Conservation (phyloP, 1,284 basidiomycete species). For the Xerocomus amazonicus region DNA sequence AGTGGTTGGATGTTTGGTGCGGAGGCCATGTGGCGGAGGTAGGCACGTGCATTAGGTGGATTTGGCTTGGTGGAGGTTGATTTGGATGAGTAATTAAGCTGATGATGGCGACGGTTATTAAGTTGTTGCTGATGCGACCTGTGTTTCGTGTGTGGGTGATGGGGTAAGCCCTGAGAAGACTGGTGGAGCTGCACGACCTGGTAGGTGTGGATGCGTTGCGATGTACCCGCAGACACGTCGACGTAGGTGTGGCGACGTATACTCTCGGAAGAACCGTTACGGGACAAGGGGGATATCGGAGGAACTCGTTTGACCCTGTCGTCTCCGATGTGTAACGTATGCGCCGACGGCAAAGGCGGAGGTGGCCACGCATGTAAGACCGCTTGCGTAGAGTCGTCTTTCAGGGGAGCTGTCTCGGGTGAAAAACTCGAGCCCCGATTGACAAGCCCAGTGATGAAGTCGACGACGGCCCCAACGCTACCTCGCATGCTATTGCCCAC, state of each 20-base stretch:
- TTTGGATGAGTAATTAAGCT: conserved; percentile 24
- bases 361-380: conserved; percentile 23
- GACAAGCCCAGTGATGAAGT: conserved; percentile 57
- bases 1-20: conserved; percentile 50
- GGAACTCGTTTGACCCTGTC: conserved; percentile 16
- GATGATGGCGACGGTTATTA: conserved; percentile 17
- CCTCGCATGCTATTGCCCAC: conserved; percentile 26
- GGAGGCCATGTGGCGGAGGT: conserved; percentile 68
- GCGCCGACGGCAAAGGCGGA: conserved; percentile 35
- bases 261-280: conserved; percentile 21
- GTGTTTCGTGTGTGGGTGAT: conserved; percentile 30
- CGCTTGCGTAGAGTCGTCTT: conserved; percentile 6
- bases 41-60: conserved; percentile 44
- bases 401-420: conserved; percentile 11
- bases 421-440: conserved; percentile 28
- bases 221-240: conserved; percentile 12
- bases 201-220: conserved; percentile 8
- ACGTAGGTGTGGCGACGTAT: conserved; percentile 12
- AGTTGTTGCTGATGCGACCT: conserved; percentile 24
- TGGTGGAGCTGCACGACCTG: conserved; percentile 16
- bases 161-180: conserved; percentile 28
- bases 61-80: conserved; percentile 24
- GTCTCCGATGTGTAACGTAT: conserved; percentile 18
- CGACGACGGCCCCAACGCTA: conserved; percentile 56
- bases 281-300: conserved; percentile 20